phyloP scores from a whole-genome alignment of 108 stramenopile genomes.

The Nannochloropsis oceanica region DNA sequence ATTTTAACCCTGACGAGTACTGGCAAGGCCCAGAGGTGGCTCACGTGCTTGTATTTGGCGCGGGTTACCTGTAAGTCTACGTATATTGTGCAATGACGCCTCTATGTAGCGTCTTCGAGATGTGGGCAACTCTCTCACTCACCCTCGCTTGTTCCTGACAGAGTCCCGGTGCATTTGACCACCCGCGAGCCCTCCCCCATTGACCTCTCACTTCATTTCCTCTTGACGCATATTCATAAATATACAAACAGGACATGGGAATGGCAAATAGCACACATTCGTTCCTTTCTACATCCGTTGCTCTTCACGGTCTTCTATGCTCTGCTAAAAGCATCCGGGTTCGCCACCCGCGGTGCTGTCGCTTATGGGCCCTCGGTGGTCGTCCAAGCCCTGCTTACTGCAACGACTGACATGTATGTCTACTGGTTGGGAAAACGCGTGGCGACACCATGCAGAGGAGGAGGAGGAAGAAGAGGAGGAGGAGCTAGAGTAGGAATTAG shows the following conservation, averaged over 20 bases:
- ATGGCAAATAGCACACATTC: neutral
- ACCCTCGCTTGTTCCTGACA: too few relatives aligned
- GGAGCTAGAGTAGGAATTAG: neutral
- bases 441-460: neutral
- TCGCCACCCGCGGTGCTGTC: neutral
- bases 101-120: too few relatives aligned
- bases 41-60: neutral
- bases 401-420: neutral
- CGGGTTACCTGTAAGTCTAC: neutral
- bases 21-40: conserved; percentile 15
- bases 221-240: too few relatives aligned
- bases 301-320: neutral
- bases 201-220: too few relatives aligned
- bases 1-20: conserved; percentile 1
- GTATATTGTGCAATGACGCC: neutral
- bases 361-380: neutral
- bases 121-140: too few relatives aligned
- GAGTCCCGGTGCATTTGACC: too few relatives aligned
- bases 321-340: neutral
- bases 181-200: too few relatives aligned
- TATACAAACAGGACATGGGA: neutral
- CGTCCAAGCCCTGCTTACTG: neutral
- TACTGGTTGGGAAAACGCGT: neutral
- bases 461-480: neutral
- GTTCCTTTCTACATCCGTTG: neutral